Conservation (phyloP, 169 alveolate species). For the Babesia sp. region DNA sequence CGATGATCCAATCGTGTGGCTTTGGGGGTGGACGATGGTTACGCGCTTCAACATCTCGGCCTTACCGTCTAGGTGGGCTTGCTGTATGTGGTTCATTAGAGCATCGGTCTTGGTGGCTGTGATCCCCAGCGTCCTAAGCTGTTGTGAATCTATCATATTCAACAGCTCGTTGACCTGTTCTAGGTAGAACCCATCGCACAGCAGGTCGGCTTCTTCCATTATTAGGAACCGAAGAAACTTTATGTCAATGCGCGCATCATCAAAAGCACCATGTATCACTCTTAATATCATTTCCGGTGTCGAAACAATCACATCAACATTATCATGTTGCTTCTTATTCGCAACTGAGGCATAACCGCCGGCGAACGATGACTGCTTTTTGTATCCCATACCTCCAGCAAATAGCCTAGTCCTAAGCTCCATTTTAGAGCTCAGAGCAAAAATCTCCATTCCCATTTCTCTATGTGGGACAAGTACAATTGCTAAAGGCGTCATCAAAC, state of each 20-base stretch:
- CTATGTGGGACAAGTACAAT: constrained; percentile 56
- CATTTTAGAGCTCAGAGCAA: constrained; percentile 18
- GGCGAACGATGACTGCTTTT: constrained; percentile 17
- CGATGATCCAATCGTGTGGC: constrained; percentile 13
- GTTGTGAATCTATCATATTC: constrained; percentile 23
- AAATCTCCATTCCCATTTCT: constrained; percentile 46
- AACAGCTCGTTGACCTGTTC: constrained; percentile 44
- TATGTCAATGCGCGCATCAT: constrained; percentile 37
- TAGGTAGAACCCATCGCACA: constrained; percentile 56
- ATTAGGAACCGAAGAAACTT: constrained; percentile 26
- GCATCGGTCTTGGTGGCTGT: constrained; percentile 44
- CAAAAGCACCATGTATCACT: constrained; percentile 34
- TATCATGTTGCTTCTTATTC: constrained; percentile 10
- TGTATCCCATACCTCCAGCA: constrained; percentile 65
- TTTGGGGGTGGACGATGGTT: constrained; percentile 12
- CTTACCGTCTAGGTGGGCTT: constrained; percentile 20
- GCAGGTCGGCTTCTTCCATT: constrained; percentile 59
- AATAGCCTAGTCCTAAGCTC: constrained; percentile 35
- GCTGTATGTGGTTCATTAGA: constrained; percentile 33
- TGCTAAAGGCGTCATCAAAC: constrained; percentile 35
- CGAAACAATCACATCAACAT: constrained; percentile 43
- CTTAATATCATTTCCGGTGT: constrained; percentile 67
- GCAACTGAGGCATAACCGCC: constrained; percentile 12
- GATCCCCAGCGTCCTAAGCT: constrained; percentile 25
- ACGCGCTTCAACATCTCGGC: constrained; percentile 10